Percentiles rank a stretch among this genome's conserved stretches.
phyloP scores from a whole-genome alignment of 345 rosid species.

The Acer negundo region DNA sequence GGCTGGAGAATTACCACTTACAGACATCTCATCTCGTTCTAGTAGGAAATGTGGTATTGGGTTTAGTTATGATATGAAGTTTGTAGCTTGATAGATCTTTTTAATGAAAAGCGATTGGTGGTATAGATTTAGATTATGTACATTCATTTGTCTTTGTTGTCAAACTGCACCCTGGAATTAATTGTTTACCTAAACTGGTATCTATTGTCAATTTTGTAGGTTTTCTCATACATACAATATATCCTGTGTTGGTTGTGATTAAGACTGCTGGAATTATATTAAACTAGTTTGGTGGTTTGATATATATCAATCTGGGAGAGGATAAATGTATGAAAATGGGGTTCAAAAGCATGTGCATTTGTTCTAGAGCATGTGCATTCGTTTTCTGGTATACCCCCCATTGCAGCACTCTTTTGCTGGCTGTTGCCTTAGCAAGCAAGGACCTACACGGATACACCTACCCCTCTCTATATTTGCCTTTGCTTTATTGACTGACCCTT shows the following conservation, averaged over 20 bases:
- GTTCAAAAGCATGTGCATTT: constrained; percentile 35
- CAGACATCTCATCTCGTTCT: too few species aligned
- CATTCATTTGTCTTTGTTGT: too few species aligned
- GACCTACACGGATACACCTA: constrained; percentile 8
- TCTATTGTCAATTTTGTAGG: too few species aligned
- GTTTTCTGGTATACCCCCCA: constrained; percentile 14
- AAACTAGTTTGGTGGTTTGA: neutral
- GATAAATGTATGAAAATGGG: neutral
- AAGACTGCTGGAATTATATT: constrained; percentile 12
- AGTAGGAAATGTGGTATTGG: too few species aligned
- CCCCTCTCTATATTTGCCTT: neutral
- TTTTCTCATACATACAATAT: neutral
- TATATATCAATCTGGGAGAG: neutral
- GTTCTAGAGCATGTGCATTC: constrained; percentile 34
- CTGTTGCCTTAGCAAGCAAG: constrained; percentile 22
- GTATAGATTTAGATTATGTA: too few species aligned
- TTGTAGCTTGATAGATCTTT: too few species aligned
- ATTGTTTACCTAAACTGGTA: neutral
- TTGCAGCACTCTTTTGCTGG: constrained; percentile 22
- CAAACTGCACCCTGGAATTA: neutral
- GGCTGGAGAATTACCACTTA: too few species aligned
- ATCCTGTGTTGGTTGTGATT: constrained; percentile 9
- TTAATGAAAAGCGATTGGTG: too few species aligned
- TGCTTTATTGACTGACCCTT: neutral
- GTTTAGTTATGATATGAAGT: too few species aligned